Base-by-base conservation (phyloP, 2,329 filamentous ascomycete genomes). In the Sporothrix euskadiensis region DNA sequence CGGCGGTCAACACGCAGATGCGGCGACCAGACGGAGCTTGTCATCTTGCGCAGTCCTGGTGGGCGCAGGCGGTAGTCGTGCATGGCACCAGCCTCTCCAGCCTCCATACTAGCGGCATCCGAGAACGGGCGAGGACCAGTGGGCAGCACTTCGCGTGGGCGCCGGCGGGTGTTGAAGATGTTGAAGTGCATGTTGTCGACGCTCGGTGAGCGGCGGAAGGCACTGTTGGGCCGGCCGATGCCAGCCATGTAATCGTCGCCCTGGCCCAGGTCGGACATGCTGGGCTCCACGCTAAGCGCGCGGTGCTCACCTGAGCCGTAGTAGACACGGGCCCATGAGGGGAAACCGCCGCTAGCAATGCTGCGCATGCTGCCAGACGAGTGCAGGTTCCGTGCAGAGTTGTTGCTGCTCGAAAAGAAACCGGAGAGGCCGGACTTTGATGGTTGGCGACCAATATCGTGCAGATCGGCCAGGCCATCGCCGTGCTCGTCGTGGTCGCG, bases 1-100 rank as follows among this genome's bases (percentile, higher is more conserved):
- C 90, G 84, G 73, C 88, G 86, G 79, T 94, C 91, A 14, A 85
- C 83, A 69, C 87, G 86, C 41, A 94, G 82, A 81, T 94, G 92
- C 10, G 92, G 92, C 3, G 91, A 93, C 90, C 91, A 93, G 75
- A 92, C 85, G 76, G 88, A 86, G 52, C 90, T 88, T 71, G 85
- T 84, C 77, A 86, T 86, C 79, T 87, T 86, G 76, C 80, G 81
- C 16, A 82, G 76, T 14, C 79, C 77, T 12, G 78, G 78, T 19
- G 79, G 80, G 44, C 81, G 78, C 14, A 80, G 76, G 49, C 75
- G 78, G 49, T 80, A 76, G 35, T 71, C 74, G 49, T 74, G 71
- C 73, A 79, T 74, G 7, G 76, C 77, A 14, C 82, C 80, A 16
- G 80, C 78, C n/a, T 79, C 80, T 4, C 78, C 79, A 49, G 85